Evolutionary conservation across 2,329 filamentous ascomycete species (phyloP).

Genomic region (Mariannaea elegans): DNA sequence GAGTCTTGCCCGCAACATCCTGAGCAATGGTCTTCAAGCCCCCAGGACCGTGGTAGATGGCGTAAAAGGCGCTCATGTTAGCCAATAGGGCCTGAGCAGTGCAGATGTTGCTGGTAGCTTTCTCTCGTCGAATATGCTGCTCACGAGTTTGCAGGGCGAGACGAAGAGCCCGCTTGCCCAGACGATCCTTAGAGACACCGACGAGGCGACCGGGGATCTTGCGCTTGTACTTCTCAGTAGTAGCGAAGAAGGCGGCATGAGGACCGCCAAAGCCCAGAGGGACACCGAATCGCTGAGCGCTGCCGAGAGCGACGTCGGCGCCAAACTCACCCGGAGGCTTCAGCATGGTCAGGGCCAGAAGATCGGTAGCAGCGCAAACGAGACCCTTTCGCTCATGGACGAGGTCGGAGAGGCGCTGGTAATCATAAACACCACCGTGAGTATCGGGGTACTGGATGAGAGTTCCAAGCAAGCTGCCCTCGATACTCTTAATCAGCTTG

Average conservation of each 20-base stretch:
- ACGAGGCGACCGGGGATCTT: conserved; percentile 92
- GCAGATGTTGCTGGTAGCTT: conserved; percentile 97
- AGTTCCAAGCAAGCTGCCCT: conserved; percentile 85
- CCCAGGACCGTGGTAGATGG: conserved; percentile 88
- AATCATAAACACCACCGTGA: conserved; percentile 82
- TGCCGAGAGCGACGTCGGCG: conserved; percentile 94
- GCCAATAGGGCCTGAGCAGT: conserved; percentile 93
- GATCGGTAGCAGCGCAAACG: conserved; percentile 87
- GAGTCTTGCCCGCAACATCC: conserved; percentile 74
- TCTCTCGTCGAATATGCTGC: conserved; percentile 95
- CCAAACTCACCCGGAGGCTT: conserved; percentile 94
- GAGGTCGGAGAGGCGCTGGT: conserved; percentile 74
- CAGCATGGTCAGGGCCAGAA: conserved; percentile 85
- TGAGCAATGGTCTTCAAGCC: conserved; percentile 87
- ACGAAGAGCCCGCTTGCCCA: conserved; percentile 67
- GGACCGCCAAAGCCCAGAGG: conserved; percentile 92
- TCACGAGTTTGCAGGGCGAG: conserved; percentile 91
- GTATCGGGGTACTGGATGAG: conserved; percentile 95
- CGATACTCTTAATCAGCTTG: conserved; percentile 75
- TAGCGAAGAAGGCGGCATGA: conserved; percentile 93
- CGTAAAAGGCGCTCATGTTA: conserved; percentile 96
- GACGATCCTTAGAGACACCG: conserved; percentile 87
- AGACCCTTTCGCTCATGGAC: conserved; percentile 83
- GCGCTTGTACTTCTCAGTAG: conserved; percentile 82
- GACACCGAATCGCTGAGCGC: conserved; percentile 89